Evolutionary conservation across 306 rosid genomes (phyloP).

Genomic region (Medicago arabica): DNA sequence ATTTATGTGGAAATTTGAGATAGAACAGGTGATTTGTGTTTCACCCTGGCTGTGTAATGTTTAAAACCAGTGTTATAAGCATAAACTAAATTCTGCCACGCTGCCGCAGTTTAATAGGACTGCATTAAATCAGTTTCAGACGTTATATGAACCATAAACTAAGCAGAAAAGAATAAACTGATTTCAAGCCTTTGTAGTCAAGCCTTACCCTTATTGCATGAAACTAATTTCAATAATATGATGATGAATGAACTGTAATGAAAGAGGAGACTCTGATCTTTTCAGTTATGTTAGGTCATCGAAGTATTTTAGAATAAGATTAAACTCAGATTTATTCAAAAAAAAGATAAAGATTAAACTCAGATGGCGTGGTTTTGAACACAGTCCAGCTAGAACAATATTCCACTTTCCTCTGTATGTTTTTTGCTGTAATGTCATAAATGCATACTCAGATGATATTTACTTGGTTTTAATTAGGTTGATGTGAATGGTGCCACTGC

Average conservation of each 20-base stretch:
- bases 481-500: slow-evolving; percentile 82
- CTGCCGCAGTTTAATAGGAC: no score
- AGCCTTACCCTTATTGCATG: no score
- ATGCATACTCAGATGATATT: slow-evolving; percentile 5
- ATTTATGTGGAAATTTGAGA: not conserved
- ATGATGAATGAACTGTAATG: no score
- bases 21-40: slow-evolving; percentile 5
- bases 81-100: no score
- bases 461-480: slow-evolving; percentile 52
- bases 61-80: not conserved
- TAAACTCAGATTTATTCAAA: no score
- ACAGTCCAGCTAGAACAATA: not conserved
- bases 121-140: not conserved
- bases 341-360: no score
- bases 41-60: slow-evolving; percentile 5
- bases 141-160: not conserved
- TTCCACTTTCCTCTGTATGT: not conserved
- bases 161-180: slow-evolving; percentile 11
- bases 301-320: no score
- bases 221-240: no score
- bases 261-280: not conserved
- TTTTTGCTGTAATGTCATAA: not conserved
- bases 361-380: not conserved
- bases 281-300: not conserved
- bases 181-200: no score